phyloP scores from a whole-genome alignment of 768 basidiomycete genomes.

The Lactarius trivialis region DNA sequence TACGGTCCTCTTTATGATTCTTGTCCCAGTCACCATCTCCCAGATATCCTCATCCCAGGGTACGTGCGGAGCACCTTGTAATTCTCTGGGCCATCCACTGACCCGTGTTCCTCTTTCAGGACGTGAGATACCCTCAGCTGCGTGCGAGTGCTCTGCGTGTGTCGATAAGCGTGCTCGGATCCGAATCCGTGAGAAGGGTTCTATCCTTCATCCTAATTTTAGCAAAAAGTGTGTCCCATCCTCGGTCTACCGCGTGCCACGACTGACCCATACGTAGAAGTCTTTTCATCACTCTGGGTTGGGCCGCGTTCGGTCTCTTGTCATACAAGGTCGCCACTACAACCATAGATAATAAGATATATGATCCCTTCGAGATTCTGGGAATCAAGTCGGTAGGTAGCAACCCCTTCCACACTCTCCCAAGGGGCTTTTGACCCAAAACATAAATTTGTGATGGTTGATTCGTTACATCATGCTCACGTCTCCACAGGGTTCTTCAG shows the following conservation, averaged over 20 bases:
- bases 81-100: not conserved
- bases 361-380: conserved; percentile 93
- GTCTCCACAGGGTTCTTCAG: conserved; percentile 47
- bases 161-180: conserved; percentile 31
- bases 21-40: conserved; percentile 67
- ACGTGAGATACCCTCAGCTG: conserved; percentile 8
- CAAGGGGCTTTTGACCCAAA: not conserved
- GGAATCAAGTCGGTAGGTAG: conserved; percentile 63
- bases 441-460: not conserved
- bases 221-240: conserved; percentile 15
- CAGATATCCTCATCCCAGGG: conserved; percentile 7
- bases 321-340: conserved; percentile 57
- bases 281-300: conserved; percentile 58
- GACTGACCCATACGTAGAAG: conserved; percentile 36
- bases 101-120: not conserved
- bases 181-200: conserved; percentile 25
- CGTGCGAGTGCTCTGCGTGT: conserved; percentile 23
- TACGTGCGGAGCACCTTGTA: not conserved
- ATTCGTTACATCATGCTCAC: not conserved
- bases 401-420: not conserved
- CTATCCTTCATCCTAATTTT: conserved; percentile 4
- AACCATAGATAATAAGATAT: conserved; percentile 61
- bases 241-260: not conserved
- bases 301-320: conserved; percentile 63
- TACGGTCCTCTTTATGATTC: conserved; percentile 77